These are phyloP conservation scores for Pinus albicaulis DNA, from an alignment of 75 land plant species.

Conservation along the genomic window DNA sequence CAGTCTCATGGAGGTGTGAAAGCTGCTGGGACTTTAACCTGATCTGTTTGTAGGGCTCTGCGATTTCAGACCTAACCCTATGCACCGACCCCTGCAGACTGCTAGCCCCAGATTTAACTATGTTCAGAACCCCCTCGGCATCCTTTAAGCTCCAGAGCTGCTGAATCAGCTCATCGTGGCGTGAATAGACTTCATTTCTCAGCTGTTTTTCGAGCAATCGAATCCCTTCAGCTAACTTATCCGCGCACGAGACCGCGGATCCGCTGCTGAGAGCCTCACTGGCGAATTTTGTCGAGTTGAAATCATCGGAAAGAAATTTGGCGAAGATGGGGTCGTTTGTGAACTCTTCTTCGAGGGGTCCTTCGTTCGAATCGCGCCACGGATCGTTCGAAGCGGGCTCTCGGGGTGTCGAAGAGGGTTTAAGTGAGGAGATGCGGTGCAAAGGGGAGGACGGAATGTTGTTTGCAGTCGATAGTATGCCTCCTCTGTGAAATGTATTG, in stretches of 20 bases:
- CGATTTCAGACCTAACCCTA: constrained; percentile 64
- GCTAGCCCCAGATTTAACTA: constrained; percentile 53
- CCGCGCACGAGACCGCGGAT: constrained; percentile 84
- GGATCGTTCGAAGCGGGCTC: not conserved
- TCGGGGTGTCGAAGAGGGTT: not conserved
- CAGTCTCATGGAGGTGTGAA: constrained; percentile 59
- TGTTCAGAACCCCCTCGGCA: constrained; percentile 56
- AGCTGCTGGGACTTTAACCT: constrained; percentile 63
- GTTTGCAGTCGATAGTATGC: too few species aligned
- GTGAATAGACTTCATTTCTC: constrained; percentile 67
- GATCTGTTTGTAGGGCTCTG: constrained; percentile 68
- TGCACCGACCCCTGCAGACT: constrained; percentile 69
- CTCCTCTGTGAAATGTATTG: too few species aligned
- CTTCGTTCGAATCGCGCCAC: not conserved
- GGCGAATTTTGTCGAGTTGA: constrained; percentile 78
- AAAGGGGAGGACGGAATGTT: not conserved
- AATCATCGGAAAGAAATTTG: constrained; percentile 70
- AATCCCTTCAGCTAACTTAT: constrained; percentile 77
- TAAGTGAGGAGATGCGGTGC: constrained; percentile 1
- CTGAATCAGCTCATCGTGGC: constrained; percentile 76
- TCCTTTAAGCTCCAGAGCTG: constrained; percentile 68
- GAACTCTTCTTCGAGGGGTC: constrained; percentile 4
- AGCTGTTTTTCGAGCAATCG: constrained; percentile 80
- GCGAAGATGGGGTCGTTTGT: constrained; percentile 64
- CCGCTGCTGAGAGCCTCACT: constrained; percentile 86